Conservation (phyloP, 2,329 filamentous ascomycete species). For the Aspergillus tamarii region DNA sequence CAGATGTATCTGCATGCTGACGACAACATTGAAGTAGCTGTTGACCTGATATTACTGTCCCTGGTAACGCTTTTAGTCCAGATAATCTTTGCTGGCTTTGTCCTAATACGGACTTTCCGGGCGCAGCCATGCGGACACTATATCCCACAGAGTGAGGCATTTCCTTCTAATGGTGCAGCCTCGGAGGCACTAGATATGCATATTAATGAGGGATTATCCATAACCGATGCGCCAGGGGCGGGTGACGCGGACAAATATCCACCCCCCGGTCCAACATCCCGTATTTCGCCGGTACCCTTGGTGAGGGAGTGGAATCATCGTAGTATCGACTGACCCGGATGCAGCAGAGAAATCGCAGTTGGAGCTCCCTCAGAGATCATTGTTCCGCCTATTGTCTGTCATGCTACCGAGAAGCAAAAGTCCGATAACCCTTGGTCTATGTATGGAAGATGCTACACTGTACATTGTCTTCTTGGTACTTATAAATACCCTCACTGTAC, state of each 20-base stretch:
- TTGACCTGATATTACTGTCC: not conserved
- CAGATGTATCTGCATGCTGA: not conserved
- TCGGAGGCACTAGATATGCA: too few species aligned
- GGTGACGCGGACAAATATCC: not conserved
- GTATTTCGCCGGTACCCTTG: not conserved
- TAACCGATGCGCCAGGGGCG: not conserved
- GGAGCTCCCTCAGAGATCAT: not conserved
- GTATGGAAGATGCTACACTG: not conserved
- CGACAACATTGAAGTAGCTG: not conserved
- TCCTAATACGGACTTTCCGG: not conserved
- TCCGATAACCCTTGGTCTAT: not conserved
- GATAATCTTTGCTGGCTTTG: not conserved
- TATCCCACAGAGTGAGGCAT: not conserved
- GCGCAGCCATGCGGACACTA: not conserved
- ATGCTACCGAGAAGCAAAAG: not conserved
- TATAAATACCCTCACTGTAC: not conserved
- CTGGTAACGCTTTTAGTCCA: not conserved
- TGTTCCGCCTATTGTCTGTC: not conserved
- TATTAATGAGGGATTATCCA: too few species aligned
- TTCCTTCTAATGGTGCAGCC: not conserved
- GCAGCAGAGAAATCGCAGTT: not conserved
- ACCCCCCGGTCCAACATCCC: not conserved
- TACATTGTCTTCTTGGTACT: not conserved
- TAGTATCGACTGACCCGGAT: too few species aligned
- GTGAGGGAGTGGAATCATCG: too few species aligned